Evolutionary conservation across 805 yeast genomes (phyloP).

Genomic region (Candida adriatica): DNA sequence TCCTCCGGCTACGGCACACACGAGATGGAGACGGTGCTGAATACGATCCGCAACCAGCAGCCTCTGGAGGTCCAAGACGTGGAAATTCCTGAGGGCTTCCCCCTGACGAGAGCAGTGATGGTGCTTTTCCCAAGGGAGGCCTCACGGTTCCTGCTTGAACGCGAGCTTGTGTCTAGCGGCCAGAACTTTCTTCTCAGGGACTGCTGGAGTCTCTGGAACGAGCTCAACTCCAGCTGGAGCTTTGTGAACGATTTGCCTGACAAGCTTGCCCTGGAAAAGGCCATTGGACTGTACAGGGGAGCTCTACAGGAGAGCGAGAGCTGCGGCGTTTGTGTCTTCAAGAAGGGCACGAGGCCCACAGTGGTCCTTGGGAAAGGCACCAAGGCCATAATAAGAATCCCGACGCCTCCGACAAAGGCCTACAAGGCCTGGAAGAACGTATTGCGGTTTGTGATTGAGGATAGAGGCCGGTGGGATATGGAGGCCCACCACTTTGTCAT

Average conservation of each 20-base stretch:
- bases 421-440: slow-evolving; percentile 2
- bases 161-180: slow-evolving; percentile 1
- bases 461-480: slow-evolving; percentile 3
- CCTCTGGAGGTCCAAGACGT: background rate
- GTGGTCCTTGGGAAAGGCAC: background rate
- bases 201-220: slow-evolving; percentile 4
- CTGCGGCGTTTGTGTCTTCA: slow-evolving; percentile 2
- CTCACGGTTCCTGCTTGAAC: slow-evolving; percentile 3
- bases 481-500: slow-evolving; percentile 1
- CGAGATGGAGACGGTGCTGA: slow-evolving; percentile 6
- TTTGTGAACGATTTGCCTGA: background rate
- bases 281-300: background rate
- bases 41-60: slow-evolving; percentile 7
- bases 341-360: slow-evolving; percentile 1
- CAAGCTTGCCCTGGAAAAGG: background rate
- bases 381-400: background rate
- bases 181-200: slow-evolving; percentile 1
- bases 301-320: background rate
- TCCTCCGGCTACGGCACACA: no score
- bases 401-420: background rate
- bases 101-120: slow-evolving; percentile 5
- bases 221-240: background rate
- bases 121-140: slow-evolving; percentile 6
- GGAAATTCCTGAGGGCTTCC: slow-evolving; percentile 2
- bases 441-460: slow-evolving; percentile 2